Evolutionary conservation across 495 filamentous ascomycete species (phyloP), one percentile per base, ranked within the genome.

Genomic region (Penicillium cosmopolitanum): DNA sequence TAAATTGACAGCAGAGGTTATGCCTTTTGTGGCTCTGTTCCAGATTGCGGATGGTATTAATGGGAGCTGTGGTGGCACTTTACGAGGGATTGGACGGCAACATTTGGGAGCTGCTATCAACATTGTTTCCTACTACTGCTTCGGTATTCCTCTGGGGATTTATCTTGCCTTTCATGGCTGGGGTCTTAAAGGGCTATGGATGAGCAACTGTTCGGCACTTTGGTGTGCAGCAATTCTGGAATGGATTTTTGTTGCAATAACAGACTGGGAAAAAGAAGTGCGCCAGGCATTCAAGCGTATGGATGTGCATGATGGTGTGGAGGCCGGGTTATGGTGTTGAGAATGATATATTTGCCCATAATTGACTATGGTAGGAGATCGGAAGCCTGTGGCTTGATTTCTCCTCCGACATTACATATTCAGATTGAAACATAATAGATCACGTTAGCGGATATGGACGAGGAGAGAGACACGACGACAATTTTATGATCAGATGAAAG

Each of bases 31-130:
- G 11, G 93, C 93, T 3, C 79, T 96, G n/a, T 97, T 97, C 78
- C 93, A 97, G 76, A 92, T 97, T 56, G 91, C 93, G 0, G 93
- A 97, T 72, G 93, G 92, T 3, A 72, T 96, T 55, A 95, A 94
- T 72, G 91, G 89, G 0, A 88, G 85, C 58, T 97, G 93, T 67
- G 92, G 93, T 10, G 93, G 93, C 7, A 85, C 84, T 56, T 75
- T 97, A 11, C 73, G 93, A 51, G 93, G 93, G 0, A 94, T 92
- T 90, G 93, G 93, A 13, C 77, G 90, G 38, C 93, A 97, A 72
- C 93, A 96, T 80, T 80, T 95, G 33, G 93, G 93, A 15, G 93
- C 93, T 18, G 76, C 85, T n/a, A 92, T 96, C 58, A 96, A 97
- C 68, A 70, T 96, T 31, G 73, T 93, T n/a, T 90, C 87, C 66